A percentile compares a stretch with the other conserved stretches of the same genome.
phyloP scores from a whole-genome alignment of 768 basidiomycete species.

The Podaxis carcinomalis region DNA sequence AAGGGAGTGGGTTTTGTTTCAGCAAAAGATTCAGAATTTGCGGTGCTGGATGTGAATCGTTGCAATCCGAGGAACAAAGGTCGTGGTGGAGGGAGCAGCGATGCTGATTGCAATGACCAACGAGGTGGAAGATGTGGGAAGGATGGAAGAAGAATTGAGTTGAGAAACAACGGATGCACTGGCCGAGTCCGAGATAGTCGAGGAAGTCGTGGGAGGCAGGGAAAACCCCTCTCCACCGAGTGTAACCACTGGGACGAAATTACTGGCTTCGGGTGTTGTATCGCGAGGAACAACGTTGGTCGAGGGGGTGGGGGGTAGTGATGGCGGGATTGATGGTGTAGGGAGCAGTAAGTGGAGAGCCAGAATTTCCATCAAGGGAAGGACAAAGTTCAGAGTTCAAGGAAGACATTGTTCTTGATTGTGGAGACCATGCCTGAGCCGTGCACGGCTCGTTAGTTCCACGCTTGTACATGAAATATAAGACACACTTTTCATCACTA shows the following conservation, averaged over 20 bases:
- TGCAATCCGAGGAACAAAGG: background rate
- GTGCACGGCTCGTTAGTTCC: background rate
- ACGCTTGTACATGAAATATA: background rate
- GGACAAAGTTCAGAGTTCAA: background rate
- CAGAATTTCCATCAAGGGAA: background rate
- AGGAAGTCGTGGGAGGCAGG: background rate
- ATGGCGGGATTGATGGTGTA: background rate
- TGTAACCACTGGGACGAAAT: background rate
- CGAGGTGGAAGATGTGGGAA: background rate
- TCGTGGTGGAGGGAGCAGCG: background rate
- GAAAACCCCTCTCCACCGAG: background rate
- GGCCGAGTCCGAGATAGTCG: background rate
- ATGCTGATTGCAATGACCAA: background rate
- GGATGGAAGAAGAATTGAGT: background rate
- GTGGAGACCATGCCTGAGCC: constrained; percentile 11
- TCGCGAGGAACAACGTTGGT: background rate
- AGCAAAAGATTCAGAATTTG: background rate
- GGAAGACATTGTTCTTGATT: constrained; percentile 2
- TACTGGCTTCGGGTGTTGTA: background rate
- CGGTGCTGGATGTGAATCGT: background rate
- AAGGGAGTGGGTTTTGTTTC: background rate
- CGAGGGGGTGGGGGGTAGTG: background rate
- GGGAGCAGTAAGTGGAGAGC: background rate
- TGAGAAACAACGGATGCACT: background rate
- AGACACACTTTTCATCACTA: constrained; percentile 4